Evolutionary conservation across 163 green algal genomes (phyloP).

Genomic region (Prototheca cutis): DNA sequence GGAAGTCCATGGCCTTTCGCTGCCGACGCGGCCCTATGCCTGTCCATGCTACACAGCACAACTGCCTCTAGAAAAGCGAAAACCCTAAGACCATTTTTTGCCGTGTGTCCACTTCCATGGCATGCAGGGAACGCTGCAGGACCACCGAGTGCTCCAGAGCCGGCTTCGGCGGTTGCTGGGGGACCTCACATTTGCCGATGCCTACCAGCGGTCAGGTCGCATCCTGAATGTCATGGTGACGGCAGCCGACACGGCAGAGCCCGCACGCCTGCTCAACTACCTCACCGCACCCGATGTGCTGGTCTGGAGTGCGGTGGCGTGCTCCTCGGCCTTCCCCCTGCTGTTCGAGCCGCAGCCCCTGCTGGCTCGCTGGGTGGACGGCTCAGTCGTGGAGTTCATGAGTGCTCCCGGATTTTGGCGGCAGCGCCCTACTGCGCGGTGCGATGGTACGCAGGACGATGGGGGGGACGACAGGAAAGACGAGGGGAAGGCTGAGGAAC

Average conservation of each 20-base stretch:
- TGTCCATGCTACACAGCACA: no score
- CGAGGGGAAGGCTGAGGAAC: no score
- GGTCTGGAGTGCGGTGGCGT: slow-evolving; percentile 89
- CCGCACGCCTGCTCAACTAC: slow-evolving; percentile 93
- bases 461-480: no score
- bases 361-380: slow-evolving; percentile 51
- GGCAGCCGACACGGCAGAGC: slow-evolving; percentile 80
- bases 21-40: no score
- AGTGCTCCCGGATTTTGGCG: neutral
- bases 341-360: slow-evolving; percentile 89
- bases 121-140: slow-evolving; percentile 18
- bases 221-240: slow-evolving; percentile 90
- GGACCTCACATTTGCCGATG: slow-evolving; percentile 76
- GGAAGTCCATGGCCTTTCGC: no score
- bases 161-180: slow-evolving; percentile 62
- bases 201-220: slow-evolving; percentile 66
- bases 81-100: no score
- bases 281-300: slow-evolving; percentile 79
- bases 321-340: slow-evolving; percentile 86
- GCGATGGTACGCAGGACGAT: no score
- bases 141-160: slow-evolving; percentile 52
- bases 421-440: no score
- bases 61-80: no score
- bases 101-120: no score
- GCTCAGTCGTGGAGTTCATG: slow-evolving; percentile 46